Evolutionary conservation across 495 filamentous ascomycete genomes (phyloP).

Genomic region (Podospora pseudocomata): DNA sequence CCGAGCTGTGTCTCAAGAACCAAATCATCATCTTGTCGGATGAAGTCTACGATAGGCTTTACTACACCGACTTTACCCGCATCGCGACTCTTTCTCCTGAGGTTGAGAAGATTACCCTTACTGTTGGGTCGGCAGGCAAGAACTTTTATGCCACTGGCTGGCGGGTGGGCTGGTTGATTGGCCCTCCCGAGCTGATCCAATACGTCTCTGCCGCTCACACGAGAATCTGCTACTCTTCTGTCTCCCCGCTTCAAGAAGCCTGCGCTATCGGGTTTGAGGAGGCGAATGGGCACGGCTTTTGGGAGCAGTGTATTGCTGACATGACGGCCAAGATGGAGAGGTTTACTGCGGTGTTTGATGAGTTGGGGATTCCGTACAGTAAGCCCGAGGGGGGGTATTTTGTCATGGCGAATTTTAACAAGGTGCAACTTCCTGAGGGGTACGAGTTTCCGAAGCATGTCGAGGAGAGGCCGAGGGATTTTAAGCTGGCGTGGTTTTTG

Average conservation of each 20-base stretch:
- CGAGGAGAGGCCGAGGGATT: slow-evolving; percentile 78
- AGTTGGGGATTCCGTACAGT: slow-evolving; percentile 86
- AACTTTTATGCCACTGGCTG: slow-evolving; percentile 98
- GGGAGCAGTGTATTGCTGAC: slow-evolving; percentile 75
- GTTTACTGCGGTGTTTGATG: slow-evolving; percentile 85
- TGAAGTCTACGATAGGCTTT: slow-evolving; percentile 94
- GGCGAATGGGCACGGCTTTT: slow-evolving; percentile 80
- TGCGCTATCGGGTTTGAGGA: slow-evolving; percentile 94
- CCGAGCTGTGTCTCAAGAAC: slow-evolving; percentile 85
- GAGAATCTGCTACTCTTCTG: slow-evolving; percentile 90
- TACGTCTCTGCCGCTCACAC: slow-evolving; percentile 92
- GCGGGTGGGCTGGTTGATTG: slow-evolving; percentile 92
- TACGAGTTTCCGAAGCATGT: slow-evolving; percentile 91
- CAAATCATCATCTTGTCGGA: slow-evolving; percentile 95
- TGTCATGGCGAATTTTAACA: slow-evolving; percentile 84
- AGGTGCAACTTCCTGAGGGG: slow-evolving; percentile 72
- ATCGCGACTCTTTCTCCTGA: slow-evolving; percentile 86
- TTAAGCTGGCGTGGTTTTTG: slow-evolving; percentile 90
- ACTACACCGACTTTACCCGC: slow-evolving; percentile 90
- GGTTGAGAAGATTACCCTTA: slow-evolving; percentile 80
- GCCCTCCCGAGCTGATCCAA: slow-evolving; percentile 82
- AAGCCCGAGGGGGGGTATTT: slow-evolving; percentile 96
- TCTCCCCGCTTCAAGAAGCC: slow-evolving; percentile 91
- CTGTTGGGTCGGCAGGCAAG: slow-evolving; percentile 93
- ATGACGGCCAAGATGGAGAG: slow-evolving; percentile 86